Evolutionary conservation across 2,329 filamentous ascomycete species (phyloP).

Genomic region (Aspergillus sp.): DNA sequence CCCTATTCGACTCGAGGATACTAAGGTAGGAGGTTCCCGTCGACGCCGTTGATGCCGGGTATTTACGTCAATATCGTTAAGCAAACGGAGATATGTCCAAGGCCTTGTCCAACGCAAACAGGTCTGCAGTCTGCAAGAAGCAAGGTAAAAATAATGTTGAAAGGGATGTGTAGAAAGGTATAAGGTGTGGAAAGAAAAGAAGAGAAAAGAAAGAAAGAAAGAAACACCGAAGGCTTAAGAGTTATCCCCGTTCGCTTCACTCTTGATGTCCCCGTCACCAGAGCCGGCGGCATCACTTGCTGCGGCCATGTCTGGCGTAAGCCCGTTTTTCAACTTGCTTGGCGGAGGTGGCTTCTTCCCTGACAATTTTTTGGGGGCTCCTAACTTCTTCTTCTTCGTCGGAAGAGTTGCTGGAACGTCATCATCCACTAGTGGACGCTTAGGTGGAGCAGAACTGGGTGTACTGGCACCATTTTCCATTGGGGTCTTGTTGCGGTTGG

Average conservation of each 20-base stretch:
- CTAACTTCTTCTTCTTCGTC: slow-evolving; percentile 52
- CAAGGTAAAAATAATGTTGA: neutral
- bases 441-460: slow-evolving; percentile 36
- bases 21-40: slow-evolving; percentile 20
- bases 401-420: slow-evolving; percentile 49
- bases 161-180: neutral
- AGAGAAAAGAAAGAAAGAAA: neutral
- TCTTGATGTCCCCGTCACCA: slow-evolving; percentile 37
- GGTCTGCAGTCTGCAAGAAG: slow-evolving; percentile 11
- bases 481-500: slow-evolving; percentile 48
- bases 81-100: slow-evolving; percentile 23
- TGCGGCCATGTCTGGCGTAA: slow-evolving; percentile 37
- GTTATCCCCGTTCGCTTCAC: slow-evolving; percentile 36
- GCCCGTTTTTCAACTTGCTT: slow-evolving; percentile 45
- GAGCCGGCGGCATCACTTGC: slow-evolving; percentile 29
- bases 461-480: slow-evolving; percentile 47
- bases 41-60: slow-evolving; percentile 32
- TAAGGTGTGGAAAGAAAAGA: neutral
- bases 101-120: slow-evolving; percentile 16
- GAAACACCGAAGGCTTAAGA: slow-evolving; percentile 12
- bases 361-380: slow-evolving; percentile 39
- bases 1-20: slow-evolving; percentile 24
- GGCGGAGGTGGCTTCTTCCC: slow-evolving; percentile 40
- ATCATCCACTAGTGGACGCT: slow-evolving; percentile 42
- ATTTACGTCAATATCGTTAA: slow-evolving; percentile 32